phyloP scores from a whole-genome alignment of 2,329 filamentous ascomycete species.

The Colletotrichum chlorophyti region DNA sequence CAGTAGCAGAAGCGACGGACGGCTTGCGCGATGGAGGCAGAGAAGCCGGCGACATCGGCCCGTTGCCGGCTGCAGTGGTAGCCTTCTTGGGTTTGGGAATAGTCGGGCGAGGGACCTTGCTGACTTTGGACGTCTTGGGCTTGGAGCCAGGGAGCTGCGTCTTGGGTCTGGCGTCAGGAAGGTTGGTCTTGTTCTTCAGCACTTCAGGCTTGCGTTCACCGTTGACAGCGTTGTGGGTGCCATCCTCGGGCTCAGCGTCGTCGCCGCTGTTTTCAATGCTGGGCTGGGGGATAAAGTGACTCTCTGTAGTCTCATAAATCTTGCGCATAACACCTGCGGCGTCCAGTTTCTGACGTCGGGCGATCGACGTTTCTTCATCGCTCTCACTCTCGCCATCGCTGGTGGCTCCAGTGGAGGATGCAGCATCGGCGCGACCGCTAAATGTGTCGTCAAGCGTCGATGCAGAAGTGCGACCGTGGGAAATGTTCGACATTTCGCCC shows the following conservation, averaged over 20 bases:
- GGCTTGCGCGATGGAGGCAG: constrained; percentile 78
- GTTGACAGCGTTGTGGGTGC: constrained; percentile 42
- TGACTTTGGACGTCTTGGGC: constrained; percentile 51
- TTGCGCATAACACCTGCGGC: constrained; percentile 48
- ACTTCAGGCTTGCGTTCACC: constrained; percentile 48
- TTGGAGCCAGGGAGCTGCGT: constrained; percentile 41
- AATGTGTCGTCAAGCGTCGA: constrained; percentile 94
- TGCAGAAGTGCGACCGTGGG: constrained; percentile 89
- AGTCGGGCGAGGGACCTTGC: constrained; percentile 45
- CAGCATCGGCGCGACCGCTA: constrained; percentile 84
- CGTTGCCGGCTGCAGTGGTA: constrained; percentile 34
- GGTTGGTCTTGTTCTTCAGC: constrained; percentile 41
- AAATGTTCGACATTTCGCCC: constrained; percentile 92
- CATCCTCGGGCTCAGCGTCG: constrained; percentile 58
- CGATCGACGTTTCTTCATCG: constrained; percentile 64
- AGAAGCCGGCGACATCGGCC: constrained; percentile 69
- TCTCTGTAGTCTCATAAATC: constrained; percentile 59
- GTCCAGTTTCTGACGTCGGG: constrained; percentile 65
- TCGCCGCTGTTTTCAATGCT: constrained; percentile 61
- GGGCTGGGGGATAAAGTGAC: constrained; percentile 54
- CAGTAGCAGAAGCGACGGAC: constrained; percentile 68
- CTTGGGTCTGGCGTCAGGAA: constrained; percentile 48
- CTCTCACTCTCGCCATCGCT: constrained; percentile 77
- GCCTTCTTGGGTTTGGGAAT: constrained; percentile 60
- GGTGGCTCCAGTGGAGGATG: constrained; percentile 85